Evolutionary conservation across 805 yeast species (phyloP).

Genomic region (Zygotorulaspora florentina): DNA sequence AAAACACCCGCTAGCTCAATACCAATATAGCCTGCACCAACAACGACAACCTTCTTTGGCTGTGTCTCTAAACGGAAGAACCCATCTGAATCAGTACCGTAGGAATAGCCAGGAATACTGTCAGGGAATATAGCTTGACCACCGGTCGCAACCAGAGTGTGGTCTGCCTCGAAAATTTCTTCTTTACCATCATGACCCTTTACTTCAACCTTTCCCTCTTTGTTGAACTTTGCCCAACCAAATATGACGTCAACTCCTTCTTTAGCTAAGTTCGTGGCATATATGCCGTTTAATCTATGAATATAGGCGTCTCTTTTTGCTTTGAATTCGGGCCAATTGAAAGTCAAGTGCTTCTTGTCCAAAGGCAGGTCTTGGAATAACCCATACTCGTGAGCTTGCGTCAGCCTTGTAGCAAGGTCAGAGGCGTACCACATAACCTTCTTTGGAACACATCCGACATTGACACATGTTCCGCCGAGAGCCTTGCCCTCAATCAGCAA

Average conservation of each 20-base stretch:
- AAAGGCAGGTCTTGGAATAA: conserved; percentile 55
- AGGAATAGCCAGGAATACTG: conserved; percentile 73
- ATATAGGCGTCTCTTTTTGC: conserved; percentile 90
- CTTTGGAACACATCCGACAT: conserved; percentile 99
- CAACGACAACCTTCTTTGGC: conserved; percentile 89
- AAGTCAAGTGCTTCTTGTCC: conserved; percentile 51
- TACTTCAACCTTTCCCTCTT: conserved; percentile 76
- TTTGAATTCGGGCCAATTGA: conserved; percentile 81
- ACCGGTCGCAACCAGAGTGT: conserved; percentile 87
- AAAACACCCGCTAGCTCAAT: conserved; percentile 94
- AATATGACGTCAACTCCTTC: conserved; percentile 85
- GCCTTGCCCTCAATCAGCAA: conserved; percentile 73
- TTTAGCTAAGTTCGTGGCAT: conserved; percentile 77
- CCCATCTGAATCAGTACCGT: conserved; percentile 85
- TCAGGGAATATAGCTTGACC: conserved; percentile 71
- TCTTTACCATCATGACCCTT: conserved; percentile 56
- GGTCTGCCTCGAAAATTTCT: conserved; percentile 68
- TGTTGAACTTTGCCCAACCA: conserved; percentile 79
- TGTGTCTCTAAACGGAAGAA: conserved; percentile 77
- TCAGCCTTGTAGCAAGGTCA: conserved; percentile 72
- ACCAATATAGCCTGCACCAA: conserved; percentile 98
- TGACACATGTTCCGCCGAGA: conserved; percentile 98
- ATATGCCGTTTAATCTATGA: conserved; percentile 83
- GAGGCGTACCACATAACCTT: conserved; percentile 98
- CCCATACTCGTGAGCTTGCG: conserved; percentile 79